Conservation (phyloP, 441 rosid genomes). For the Viola pubescens region DNA sequence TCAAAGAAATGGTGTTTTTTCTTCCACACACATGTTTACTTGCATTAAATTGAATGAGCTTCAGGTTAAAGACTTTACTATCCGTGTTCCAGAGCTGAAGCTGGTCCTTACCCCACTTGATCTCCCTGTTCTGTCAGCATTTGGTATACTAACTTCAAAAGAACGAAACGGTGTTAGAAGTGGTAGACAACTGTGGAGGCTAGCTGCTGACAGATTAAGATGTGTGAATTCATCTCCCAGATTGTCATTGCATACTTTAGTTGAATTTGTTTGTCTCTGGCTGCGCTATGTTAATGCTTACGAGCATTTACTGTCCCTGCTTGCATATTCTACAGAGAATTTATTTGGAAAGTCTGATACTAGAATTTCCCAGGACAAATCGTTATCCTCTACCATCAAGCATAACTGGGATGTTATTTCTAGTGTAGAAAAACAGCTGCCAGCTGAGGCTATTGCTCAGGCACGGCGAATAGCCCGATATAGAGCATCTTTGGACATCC, state of each 20-base stretch:
- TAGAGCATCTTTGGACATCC: constrained; percentile 37
- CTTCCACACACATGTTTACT: constrained; percentile 30
- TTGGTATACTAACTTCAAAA: constrained; percentile 37
- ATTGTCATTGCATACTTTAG: constrained; percentile 50
- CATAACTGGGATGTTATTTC: constrained; percentile 54
- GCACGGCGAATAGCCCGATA: constrained; percentile 75
- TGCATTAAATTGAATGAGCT: constrained; percentile 43
- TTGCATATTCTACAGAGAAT: constrained; percentile 46
- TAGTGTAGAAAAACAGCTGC: constrained; percentile 59
- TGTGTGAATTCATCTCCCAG: constrained; percentile 45
- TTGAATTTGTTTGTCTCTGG: constrained; percentile 53
- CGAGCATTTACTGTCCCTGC: constrained; percentile 44
- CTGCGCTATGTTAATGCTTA: constrained; percentile 60
- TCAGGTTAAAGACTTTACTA: constrained; percentile 37
- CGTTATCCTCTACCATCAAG: constrained; percentile 36
- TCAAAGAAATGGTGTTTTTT: constrained; percentile 27
- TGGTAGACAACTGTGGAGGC: constrained; percentile 76
- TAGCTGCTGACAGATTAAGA: constrained; percentile 65
- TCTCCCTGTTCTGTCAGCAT: constrained; percentile 41
- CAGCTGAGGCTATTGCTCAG: constrained; percentile 71
- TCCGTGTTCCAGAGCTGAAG: constrained; percentile 46
- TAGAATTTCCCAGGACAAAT: constrained; percentile 41
- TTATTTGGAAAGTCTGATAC: constrained; percentile 33
- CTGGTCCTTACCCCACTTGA: constrained; percentile 51
- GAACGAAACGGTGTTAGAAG: constrained; percentile 38